Conservation (phyloP, 305 asterid species). For the Coffea humblotiana region DNA sequence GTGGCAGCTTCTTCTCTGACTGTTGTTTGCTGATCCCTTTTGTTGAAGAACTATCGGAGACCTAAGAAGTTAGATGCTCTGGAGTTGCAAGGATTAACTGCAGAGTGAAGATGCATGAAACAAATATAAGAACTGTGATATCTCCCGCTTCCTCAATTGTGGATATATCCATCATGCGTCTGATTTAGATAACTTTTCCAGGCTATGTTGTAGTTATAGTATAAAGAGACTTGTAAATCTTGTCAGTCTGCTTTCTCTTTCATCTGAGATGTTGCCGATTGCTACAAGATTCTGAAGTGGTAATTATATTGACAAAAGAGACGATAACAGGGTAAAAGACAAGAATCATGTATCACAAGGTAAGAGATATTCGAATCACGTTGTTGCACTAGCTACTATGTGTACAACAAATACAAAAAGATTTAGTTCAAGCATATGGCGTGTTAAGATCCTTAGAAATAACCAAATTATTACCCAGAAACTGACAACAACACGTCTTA, state of each 20-base stretch:
- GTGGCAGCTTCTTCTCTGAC: slow-evolving; percentile 92
- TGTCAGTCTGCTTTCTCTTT: neutral
- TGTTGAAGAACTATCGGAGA: slow-evolving; percentile 69
- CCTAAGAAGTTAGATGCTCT: slow-evolving; percentile 51
- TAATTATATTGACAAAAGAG: no score
- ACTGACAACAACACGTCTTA: neutral
- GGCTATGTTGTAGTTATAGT: neutral
- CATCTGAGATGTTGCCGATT: neutral
- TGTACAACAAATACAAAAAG: neutral
- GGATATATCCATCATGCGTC: neutral
- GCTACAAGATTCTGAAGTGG: neutral
- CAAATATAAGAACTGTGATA: neutral
- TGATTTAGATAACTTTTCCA: no score
- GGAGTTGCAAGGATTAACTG: slow-evolving; percentile 26
- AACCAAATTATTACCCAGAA: neutral
- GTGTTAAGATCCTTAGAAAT: neutral
- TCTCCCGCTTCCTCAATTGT: neutral
- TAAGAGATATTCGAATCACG: no score
- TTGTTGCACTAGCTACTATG: neutral
- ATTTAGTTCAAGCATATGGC: neutral
- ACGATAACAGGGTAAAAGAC: neutral
- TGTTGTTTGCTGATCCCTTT: slow-evolving; percentile 82
- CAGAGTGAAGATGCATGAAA: slow-evolving; percentile 15
- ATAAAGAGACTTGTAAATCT: neutral
- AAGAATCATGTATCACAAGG: neutral